A percentile compares a stretch with the other conserved stretches of the same genome.
phyloP scores from a whole-genome alignment of 352 stramenopile genomes.

The Ophiocytium majus region DNA sequence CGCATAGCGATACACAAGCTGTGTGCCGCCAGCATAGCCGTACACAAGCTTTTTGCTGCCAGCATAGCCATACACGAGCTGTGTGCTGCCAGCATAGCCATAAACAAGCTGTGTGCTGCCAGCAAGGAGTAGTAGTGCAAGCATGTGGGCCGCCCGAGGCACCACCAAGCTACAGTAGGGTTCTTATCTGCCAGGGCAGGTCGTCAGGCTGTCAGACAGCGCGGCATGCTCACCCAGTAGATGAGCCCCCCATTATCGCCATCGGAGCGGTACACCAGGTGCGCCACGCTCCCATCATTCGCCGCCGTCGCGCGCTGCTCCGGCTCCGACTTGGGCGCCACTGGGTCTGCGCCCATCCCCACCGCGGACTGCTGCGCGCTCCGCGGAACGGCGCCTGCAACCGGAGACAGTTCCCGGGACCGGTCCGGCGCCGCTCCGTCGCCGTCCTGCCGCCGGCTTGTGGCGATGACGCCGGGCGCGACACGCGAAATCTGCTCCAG shows the following conservation, averaged over 20 bases:
- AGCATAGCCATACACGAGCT: no score
- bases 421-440: neutral
- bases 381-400: neutral
- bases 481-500: slow-evolving; percentile 45
- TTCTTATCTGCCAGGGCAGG: no score
- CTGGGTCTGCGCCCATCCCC: neutral
- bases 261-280: slow-evolving; percentile 52
- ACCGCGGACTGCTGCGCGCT: neutral
- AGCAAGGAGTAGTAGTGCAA: no score
- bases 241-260: slow-evolving; percentile 54
- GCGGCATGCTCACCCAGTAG: slow-evolving; percentile 57
- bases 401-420: neutral
- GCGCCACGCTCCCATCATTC: slow-evolving; percentile 51
- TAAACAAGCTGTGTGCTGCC: no score
- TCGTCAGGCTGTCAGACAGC: no score
- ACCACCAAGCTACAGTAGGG: no score
- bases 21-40: no score
- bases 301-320: slow-evolving; percentile 43
- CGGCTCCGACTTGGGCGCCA: slow-evolving; percentile 35
- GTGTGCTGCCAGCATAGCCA: no score
- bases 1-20: no score
- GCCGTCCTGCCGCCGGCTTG: neutral
- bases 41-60: no score
- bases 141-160: no score
- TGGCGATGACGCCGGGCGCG: slow-evolving; percentile 38